phyloP scores from a whole-genome alignment of 139 green algal species.

The Chlamydomonas schloesseri region DNA sequence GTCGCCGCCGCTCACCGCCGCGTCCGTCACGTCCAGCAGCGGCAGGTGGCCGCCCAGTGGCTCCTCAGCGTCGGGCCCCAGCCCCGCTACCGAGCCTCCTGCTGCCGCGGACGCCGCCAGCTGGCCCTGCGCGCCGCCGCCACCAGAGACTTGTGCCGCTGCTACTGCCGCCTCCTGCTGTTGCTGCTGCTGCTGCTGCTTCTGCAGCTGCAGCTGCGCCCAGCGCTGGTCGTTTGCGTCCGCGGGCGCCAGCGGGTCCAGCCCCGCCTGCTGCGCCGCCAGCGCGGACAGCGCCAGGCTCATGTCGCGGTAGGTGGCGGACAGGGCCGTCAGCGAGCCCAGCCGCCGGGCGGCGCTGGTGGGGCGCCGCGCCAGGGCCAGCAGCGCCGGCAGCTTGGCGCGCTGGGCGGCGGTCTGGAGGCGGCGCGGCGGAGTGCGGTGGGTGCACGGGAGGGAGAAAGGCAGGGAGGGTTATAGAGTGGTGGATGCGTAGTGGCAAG shows the following conservation, averaged over 20 bases:
- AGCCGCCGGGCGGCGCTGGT: conserved; percentile 16
- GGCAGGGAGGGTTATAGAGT: not conserved
- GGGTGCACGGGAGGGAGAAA: not conserved
- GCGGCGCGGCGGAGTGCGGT: too few relatives aligned
- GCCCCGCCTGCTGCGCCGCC: not conserved
- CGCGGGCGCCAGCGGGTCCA: not conserved
- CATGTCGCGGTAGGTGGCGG: conserved; percentile 28
- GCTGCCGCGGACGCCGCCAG: too few relatives aligned
- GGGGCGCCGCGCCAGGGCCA: not conserved
- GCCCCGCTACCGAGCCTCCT: too few relatives aligned
- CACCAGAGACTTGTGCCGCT: too few relatives aligned
- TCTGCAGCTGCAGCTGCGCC: too few relatives aligned
- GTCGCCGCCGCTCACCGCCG: not conserved
- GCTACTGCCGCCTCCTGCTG: too few relatives aligned
- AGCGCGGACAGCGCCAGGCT: not conserved
- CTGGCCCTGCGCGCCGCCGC: too few relatives aligned
- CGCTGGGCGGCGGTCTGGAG: conserved; percentile 7
- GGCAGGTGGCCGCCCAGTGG: conserved; percentile 15
- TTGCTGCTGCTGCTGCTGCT: too few relatives aligned
- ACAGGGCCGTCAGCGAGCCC: not conserved
- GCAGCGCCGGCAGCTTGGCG: conserved; percentile 9
- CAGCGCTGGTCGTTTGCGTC: not conserved
- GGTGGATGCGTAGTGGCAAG: too few relatives aligned
- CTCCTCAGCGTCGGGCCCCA: too few relatives aligned
- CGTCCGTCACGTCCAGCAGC: not conserved